Evolutionary conservation across 805 yeast genomes (phyloP), one percentile per base, ranked within the genome.

Genomic region (Pichia phayaonensis): DNA sequence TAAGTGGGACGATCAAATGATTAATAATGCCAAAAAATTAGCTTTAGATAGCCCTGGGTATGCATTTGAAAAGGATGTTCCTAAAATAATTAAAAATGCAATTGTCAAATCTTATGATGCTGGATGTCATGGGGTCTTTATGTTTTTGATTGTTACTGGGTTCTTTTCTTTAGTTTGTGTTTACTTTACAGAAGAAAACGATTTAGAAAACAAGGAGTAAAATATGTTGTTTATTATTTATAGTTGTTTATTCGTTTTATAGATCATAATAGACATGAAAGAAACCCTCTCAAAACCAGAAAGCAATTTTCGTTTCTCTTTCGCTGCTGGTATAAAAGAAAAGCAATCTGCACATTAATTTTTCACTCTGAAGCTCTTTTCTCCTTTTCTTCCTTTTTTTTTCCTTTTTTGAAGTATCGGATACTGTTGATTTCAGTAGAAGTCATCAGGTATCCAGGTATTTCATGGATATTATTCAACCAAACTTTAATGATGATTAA

Each of bases 61-160:
- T 51, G 66, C 61, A 7, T 59, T 58, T 38, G 20, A 24, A n/a
- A 45, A 66, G 13, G 58, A 57, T 10, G 80, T 51, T 3, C 52
- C 52, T 12, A 8, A 2, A 2, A 21, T 43, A 2, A 36, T 80
- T 4, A 72, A 68, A 46, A 58, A 63, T 2, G 75, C 81, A 0
- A 65, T 83, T 48, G 64, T 71, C 12, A 62, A 58, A 4, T 72
- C 84, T 4, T 83, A 83, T 61, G 77, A 70, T 24, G 50, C 58
- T 23, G 80, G 81, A 1, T 73, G 80, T 47, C 79, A 74, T 54
- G 70, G 76, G 3, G 77, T 84, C 0, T 82, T 81, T 55, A 50
- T 66, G 6, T 81, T 81, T 36, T 42, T 61, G 26, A 46, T 61
- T 15, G 34, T 47, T 3, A 63, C 65, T 16, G 60, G 59, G 29